Base-by-base conservation (phyloP, 352 stramenopile genomes). In the Pythium brassicae region DNA sequence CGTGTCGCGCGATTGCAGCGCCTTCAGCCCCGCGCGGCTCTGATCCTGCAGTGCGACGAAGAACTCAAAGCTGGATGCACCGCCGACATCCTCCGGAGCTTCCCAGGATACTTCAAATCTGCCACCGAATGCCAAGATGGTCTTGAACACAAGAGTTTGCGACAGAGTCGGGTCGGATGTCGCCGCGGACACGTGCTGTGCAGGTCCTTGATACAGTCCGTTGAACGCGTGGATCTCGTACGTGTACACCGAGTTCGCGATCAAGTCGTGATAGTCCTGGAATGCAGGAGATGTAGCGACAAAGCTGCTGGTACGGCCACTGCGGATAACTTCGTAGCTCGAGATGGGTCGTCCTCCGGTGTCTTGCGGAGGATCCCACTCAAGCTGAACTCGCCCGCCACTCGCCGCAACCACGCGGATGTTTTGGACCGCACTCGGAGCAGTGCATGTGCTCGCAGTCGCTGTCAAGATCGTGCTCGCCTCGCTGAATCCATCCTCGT, bases 201-300 rank as follows among this genome's bases (percentile, higher is more conserved):
- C 5, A 4, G 56, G 27, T 0, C 72, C 67, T 3, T 46, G 53
- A 10, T 66, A 72, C 4, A 77, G 25, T 1, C 62, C 72, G 26
- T 89, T 91, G 35, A 74, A 81, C 9, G 76, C 70, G 0, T 59
- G 59, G 17, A 91, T 53, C 0, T 53, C 60, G 39, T 86, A 91
- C 0, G 34, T 25, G 53, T 87, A 87, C 25, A 23, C 17, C 1
- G 56, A 67, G 4, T 23, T 37, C 17, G 72, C 72, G 14, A 27
- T 49, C 4, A 91, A 57, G 32, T 55, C 54, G 25, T 52, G 50
- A 14, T 46, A 59, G 32, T 87, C 78, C 15, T 54, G 59, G 44
- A 84, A 79, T 0, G 50, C 55, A 19, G n/a, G 55, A 20, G 2
- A 61, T 12, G 50, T 71, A 43, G 27, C 20, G n/a, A 32, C 39